Evolutionary conservation across 306 rosid species (phyloP), one percentile per base, ranked within the genome.

Genomic region (Oxytropis ochrocephala): DNA sequence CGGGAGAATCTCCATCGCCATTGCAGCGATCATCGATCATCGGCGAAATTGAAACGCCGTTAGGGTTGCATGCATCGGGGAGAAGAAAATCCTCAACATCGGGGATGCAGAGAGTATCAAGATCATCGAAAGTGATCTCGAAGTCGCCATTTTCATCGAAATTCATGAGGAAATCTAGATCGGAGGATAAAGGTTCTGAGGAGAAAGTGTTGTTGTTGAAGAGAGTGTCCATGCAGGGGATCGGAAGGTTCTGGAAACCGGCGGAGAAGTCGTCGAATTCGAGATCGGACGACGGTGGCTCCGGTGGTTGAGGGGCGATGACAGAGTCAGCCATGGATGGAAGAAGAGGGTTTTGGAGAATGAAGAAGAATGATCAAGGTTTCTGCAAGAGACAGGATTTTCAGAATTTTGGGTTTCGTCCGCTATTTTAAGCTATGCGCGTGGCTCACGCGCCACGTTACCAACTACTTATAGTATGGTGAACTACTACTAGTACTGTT

Each of bases 81-180:
- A 84, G 58, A 53, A 91, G 72, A 52, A 89, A 84, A 29, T 78
- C 91, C 1, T 91, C 92, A 14, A 79, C 48, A 14, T 86, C 89
- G 0, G 96, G 98, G 11, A 90, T 50, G 61, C 33, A 70, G 53
- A 86, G 77, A 2, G 65, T 59, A 9, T 86, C 95, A 1, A 86
- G 64, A 43, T 84, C 99, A 2, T 91, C 97, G n/a, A 95, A 84
- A 5, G 86, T 89, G 61, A 91, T 74, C 44, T 88, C 96, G 67
- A 63, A 81, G 6, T 88, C 92, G 2, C 75, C 85, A 16, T 73
- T 56, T 0, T 70, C 90, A 2, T 62, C 85, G 56, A 73, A 69
- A 0, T 75, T 85, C 32, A 87, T 42, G 67, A 80, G 81, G 1
- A 84, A 81, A 0, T 78, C 88, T 0, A 85, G 78, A 77, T 89